Evolutionary conservation across 441 rosid species (phyloP), one percentile per base, ranked within the genome.

Genomic region (Raphanus hybrid): DNA sequence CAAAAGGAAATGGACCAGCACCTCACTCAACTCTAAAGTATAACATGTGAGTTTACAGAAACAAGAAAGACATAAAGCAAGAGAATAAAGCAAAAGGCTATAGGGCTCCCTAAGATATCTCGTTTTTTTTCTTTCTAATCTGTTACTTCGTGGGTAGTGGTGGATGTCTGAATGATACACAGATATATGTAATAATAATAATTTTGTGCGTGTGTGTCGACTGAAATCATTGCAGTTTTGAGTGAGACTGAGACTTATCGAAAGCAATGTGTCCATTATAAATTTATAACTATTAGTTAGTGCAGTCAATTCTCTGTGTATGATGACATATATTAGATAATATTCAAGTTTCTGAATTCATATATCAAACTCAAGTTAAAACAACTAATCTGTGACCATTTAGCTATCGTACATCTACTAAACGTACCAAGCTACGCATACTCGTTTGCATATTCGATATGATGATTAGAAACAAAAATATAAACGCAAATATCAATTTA

Each of bases 31-130:
- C 27, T 74, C 71, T 74, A 74, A 54, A 79, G 26, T 54, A 0
- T 74, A 74, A 69, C 82, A 79, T 79, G 82, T 79, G 82, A 74
- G 16, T 74, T 79, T 64, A 74, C 71, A 79, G 82, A 64, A 69
- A 79, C 78, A 41, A 69, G 78, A 79, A 78, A 43, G 82, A 69
- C 58, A 73, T 62, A 9, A 69, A 74, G 75, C 62, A 41, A 69
- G 67, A 58, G 71, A 54, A 73, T 78, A 78, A 78, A 73, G 78
- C 20, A 68, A 73, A 78, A 78, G 78, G 65, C 81, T 73, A 67
- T n/a, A 71, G 4, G 8, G 59, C 81, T 52, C 69, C 64, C 16
- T 67, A 37, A 61, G 62, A 67, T 43, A 34, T 58, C 68, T 57
- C 72, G 54, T 60, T 58, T 66, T 39, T 5, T 60, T 67, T 60